Base-by-base conservation (phyloP, 2,329 filamentous ascomycete species). In the Fusarium duplospermum region DNA sequence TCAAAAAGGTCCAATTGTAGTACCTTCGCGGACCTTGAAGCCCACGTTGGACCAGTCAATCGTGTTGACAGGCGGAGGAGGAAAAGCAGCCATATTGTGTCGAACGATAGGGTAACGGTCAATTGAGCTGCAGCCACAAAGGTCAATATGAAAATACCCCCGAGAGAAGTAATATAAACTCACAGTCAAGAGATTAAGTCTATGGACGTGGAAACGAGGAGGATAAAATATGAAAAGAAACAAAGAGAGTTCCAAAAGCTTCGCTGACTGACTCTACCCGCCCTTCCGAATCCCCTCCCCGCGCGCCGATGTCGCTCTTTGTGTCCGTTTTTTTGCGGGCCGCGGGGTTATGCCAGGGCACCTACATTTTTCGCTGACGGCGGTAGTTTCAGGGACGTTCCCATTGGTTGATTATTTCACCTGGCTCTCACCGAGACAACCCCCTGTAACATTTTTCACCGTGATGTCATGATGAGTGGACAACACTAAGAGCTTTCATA, bases 31-130 rank as follows among this genome's bases (percentile, higher is more conserved):
- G 77, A 98, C 92, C 80, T 92, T 92, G 89, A 98, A 98, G 81
- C 96, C 96, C 75, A 98, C 91, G 80, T 98, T 93, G 82, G 89
- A 90, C 96, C 96, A 98, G 88, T 98, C 95, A 86, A 97, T 96
- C 74, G 93, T 93, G 80, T 90, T 91, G 76, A 93, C 91, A 4
- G 94, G 92, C 13, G 93, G 90, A 33, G 94, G 94, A 75, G 94
- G 94, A 80, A 95, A 96, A 42, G 85, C 71, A 62, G 86, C 78
- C 87, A 89, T 89, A 31, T 69, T 81, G 24, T 22, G 18, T 33
- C 52, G 29, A 13, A 20, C 29, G 16, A 9, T 40, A 29, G 50
- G 58, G 16, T 29, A 11, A 27, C 45, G 38, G 40, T 56, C 42
- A 52, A 62, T 36, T 61, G 29, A 56, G 52, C 64, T 63, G 47